These are phyloP conservation scores for Raffaelea arxii DNA, from an alignment of 2,329 filamentous ascomycete species.

Conservation along the genomic window DNA sequence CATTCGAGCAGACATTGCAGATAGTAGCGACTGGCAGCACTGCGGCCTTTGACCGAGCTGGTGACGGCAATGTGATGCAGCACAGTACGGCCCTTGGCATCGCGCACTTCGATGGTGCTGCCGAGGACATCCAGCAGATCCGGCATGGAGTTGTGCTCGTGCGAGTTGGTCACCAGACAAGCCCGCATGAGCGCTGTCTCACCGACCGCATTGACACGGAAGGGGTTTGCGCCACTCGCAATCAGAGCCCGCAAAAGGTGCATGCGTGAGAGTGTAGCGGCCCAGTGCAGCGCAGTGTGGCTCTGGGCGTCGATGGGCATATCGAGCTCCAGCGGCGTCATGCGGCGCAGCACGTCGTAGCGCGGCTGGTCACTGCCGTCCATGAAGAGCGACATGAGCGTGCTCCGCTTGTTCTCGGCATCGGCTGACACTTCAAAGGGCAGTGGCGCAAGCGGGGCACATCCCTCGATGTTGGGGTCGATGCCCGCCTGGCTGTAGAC, in stretches of 20 bases:
- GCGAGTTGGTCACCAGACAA: conserved; percentile 86
- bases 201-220: conserved; percentile 77
- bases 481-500: conserved; percentile 47
- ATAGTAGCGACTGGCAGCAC: conserved; percentile 88
- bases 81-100: conserved; percentile 82
- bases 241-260: conserved; percentile 74
- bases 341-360: conserved; percentile 65
- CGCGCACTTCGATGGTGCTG: conserved; percentile 80
- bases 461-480: conserved; percentile 37
- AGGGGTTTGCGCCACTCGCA: conserved; percentile 74
- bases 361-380: conserved; percentile 61
- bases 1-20: conserved; percentile 90
- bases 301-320: conserved; percentile 83
- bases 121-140: conserved; percentile 83
- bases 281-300: conserved; percentile 93
- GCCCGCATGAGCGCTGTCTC: conserved; percentile 92
- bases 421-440: conserved; percentile 51
- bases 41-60: conserved; percentile 88
- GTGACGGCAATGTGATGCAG: conserved; percentile 94
- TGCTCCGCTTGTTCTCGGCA: conserved; percentile 68
- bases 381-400: conserved; percentile 75
- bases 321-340: conserved; percentile 76
- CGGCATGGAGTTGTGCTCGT: conserved; percentile 83
- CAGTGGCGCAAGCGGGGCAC: conserved; percentile 55
- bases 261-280: conserved; percentile 81